Percentiles rank a stretch among this genome's conserved stretches.
phyloP scores from a whole-genome alignment of 1,284 basidiomycete species.

The Inonotus obliquus region DNA sequence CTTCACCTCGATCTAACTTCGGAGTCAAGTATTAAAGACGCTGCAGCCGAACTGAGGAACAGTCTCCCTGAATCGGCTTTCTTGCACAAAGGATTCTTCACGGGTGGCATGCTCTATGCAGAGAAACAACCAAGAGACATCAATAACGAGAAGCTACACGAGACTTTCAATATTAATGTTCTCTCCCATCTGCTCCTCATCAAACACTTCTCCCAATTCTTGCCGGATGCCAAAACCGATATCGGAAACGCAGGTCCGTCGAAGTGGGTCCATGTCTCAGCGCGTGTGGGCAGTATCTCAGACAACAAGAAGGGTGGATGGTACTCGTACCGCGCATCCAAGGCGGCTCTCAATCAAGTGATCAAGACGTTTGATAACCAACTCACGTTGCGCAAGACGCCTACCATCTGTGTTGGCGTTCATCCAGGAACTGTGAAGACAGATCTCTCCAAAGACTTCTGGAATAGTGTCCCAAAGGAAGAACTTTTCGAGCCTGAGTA shows the following conservation, averaged over 20 bases:
- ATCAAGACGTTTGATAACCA: constrained; percentile 67
- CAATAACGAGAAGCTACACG: constrained; percentile 37
- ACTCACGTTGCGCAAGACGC: constrained; percentile 46
- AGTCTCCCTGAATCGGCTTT: constrained; percentile 36
- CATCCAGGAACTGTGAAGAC: constrained; percentile 61
- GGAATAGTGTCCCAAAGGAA: constrained; percentile 35
- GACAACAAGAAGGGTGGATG: constrained; percentile 64
- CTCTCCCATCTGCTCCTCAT: constrained; percentile 58
- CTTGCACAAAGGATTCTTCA: constrained; percentile 52
- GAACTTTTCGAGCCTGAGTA: constrained; percentile 58
- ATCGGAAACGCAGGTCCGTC: constrained; percentile 25
- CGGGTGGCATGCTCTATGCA: constrained; percentile 50
- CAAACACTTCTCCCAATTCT: constrained; percentile 57
- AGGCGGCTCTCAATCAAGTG: constrained; percentile 72
- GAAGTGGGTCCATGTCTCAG: constrained; percentile 60
- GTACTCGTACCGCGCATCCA: constrained; percentile 73
- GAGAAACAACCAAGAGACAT: constrained; percentile 55
- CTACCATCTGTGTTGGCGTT: constrained; percentile 54
- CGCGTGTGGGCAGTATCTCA: constrained; percentile 57
- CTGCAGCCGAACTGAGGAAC: constrained; percentile 38
- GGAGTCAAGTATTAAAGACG: constrained; percentile 45
- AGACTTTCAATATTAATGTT: constrained; percentile 53
- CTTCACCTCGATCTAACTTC: constrained; percentile 47
- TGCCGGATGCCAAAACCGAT: constrained; percentile 32
- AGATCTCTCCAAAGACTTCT: constrained; percentile 49